A percentile compares a stretch with the other conserved stretches of the same genome.
These are phyloP conservation scores for Gossypium gossypioides DNA, from an alignment of 441 rosid genomes.

Conservation along the genomic window DNA sequence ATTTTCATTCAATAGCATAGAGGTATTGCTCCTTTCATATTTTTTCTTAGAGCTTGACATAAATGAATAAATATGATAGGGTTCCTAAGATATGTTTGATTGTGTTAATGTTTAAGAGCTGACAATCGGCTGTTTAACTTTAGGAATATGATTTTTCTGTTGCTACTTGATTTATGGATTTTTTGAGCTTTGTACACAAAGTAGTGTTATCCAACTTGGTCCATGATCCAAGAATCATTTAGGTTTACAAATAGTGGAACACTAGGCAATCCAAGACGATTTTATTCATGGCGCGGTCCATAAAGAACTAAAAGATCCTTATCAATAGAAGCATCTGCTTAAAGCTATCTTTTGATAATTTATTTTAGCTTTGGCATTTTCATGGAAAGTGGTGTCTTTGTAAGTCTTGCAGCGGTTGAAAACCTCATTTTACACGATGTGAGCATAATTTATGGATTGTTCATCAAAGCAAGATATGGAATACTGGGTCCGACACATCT, in stretches of 20 bases:
- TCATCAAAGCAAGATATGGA: neutral
- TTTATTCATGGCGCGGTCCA: neutral
- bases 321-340: constrained; percentile 2
- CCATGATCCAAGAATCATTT: neutral
- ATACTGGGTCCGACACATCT: neutral
- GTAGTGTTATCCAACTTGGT: neutral
- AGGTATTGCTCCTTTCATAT: neutral
- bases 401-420: neutral
- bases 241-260: neutral
- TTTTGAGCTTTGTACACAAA: neutral
- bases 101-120: neutral
- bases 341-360: neutral
- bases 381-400: neutral
- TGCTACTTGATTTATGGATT: neutral
- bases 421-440: neutral
- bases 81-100: neutral
- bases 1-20: neutral
- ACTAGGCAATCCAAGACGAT: neutral
- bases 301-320: neutral
- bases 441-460: neutral
- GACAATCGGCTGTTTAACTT: neutral
- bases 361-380: neutral
- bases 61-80: neutral
- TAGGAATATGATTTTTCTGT: neutral
- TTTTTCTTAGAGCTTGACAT: neutral